Conservation (phyloP, 1,284 basidiomycete genomes). For the Tausonia pullulans region DNA sequence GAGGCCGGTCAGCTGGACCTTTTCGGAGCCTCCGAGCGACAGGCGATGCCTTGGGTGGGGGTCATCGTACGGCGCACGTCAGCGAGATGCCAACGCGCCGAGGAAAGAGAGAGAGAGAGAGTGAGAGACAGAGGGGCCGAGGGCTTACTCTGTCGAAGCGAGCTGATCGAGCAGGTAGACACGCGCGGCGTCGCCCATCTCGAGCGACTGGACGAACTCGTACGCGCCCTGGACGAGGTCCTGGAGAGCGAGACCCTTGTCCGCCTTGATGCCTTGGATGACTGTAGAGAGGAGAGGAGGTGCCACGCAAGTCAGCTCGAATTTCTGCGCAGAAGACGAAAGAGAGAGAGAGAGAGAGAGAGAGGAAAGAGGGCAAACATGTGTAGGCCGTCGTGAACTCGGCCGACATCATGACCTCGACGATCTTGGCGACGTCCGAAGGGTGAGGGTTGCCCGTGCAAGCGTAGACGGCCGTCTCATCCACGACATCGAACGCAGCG, state of each 20-base stretch:
- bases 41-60: conserved; percentile 61
- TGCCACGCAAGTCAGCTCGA: no score
- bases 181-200: conserved; percentile 72
- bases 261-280: conserved; percentile 74
- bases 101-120: not conserved
- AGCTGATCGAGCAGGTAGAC: conserved; percentile 85
- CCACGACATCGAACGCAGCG: conserved; percentile 80
- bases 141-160: conserved; percentile 73
- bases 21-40: conserved; percentile 86
- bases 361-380: conserved; percentile 43
- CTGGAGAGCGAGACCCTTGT: conserved; percentile 86
- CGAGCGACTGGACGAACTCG: conserved; percentile 77
- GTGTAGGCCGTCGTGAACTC: conserved; percentile 90
- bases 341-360: not conserved
- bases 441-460: conserved; percentile 97
- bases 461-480: conserved; percentile 87
- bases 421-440: conserved; percentile 79
- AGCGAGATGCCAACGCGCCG: not conserved
- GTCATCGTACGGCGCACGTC: not conserved
- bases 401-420: conserved; percentile 90
- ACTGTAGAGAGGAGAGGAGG: conserved; percentile 42
- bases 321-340: not conserved
- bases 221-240: conserved; percentile 90
- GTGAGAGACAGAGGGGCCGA: conserved; percentile 9
- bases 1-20: conserved; percentile 84